Evolutionary conservation across 169 alveolate species (phyloP).

Genomic region (Plasmodium vinckei): DNA sequence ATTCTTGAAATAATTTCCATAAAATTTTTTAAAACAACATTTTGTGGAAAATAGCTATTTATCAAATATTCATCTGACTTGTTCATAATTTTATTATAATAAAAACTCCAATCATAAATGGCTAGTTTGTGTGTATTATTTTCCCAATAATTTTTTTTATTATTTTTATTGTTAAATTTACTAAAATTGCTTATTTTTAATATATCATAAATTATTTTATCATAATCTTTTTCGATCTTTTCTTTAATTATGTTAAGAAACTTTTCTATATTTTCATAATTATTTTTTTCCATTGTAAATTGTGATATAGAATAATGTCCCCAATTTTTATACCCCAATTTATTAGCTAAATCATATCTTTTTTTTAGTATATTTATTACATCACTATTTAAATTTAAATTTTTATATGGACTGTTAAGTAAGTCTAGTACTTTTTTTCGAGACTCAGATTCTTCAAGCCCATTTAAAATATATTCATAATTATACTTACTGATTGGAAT

Average conservation of each 20-base stretch:
- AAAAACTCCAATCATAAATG: constrained; percentile 57
- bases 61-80: constrained; percentile 53
- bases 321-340: constrained; percentile 59
- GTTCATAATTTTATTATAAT: constrained; percentile 31
- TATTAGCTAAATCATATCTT: constrained; percentile 63
- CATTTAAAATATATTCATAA: constrained; percentile 46
- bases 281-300: constrained; percentile 52
- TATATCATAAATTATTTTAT: constrained; percentile 5
- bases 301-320: constrained; percentile 37
- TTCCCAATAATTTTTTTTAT: background rate
- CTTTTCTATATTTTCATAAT: constrained; percentile 23
- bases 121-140: background rate
- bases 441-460: constrained; percentile 5
- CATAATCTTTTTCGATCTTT: constrained; percentile 35
- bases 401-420: constrained; percentile 47
- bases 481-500: constrained; percentile 71
- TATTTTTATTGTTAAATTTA: background rate
- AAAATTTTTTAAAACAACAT: constrained; percentile 20
- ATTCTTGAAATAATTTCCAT: constrained; percentile 24
- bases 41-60: constrained; percentile 59
- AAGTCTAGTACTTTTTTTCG: constrained; percentile 39
- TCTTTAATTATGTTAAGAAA: constrained; percentile 21
- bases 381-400: constrained; percentile 24
- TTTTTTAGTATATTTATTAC: constrained; percentile 64
- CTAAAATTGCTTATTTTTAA: background rate